Conservation (phyloP, 2,329 filamentous ascomycete genomes). For the Dendryphion nanum region DNA sequence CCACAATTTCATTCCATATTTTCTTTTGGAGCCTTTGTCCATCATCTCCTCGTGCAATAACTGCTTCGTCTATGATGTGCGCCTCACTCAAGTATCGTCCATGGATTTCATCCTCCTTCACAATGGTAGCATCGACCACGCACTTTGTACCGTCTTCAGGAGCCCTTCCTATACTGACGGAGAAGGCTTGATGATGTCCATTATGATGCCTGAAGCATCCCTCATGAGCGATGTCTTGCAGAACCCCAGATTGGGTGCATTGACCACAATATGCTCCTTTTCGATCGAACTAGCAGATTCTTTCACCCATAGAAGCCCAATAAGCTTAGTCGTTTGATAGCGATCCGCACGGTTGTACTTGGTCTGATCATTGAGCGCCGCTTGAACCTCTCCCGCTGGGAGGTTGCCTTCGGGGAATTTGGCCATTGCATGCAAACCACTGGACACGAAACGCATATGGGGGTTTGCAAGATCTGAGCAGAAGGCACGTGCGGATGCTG, state of each 20-base stretch:
- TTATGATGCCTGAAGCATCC: constrained; percentile 1
- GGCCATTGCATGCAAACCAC: constrained; percentile 4
- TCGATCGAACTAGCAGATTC: constrained; percentile 5
- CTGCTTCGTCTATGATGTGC: constrained; percentile 1
- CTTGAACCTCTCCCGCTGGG: constrained; percentile 1
- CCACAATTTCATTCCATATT: constrained; percentile 41
- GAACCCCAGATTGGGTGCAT: constrained; percentile 12
- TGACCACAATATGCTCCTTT: constrained; percentile 8
- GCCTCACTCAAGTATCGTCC: constrained; percentile 11
- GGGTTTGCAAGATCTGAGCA: neutral
- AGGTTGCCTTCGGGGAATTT: constrained; percentile 4
- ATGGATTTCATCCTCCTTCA: constrained; percentile 8
- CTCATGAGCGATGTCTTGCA: constrained; percentile 5
- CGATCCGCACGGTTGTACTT: constrained; percentile 4
- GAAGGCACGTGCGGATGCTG: neutral
- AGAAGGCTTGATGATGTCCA: constrained; percentile 4
- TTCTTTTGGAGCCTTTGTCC: constrained; percentile 37
- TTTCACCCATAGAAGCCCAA: constrained; percentile 9
- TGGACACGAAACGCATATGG: constrained; percentile 4
- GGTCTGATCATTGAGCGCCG: constrained; percentile 2
- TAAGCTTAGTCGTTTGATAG: constrained; percentile 9
- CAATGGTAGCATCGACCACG: constrained; percentile 8
- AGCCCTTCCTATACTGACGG: constrained; percentile 1
- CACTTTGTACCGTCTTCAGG: constrained; percentile 5
- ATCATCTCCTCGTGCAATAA: constrained; percentile 12